Evolutionary conservation across 192 early-diverging fungal species (phyloP).

Genomic region (Coemansia sp.): DNA sequence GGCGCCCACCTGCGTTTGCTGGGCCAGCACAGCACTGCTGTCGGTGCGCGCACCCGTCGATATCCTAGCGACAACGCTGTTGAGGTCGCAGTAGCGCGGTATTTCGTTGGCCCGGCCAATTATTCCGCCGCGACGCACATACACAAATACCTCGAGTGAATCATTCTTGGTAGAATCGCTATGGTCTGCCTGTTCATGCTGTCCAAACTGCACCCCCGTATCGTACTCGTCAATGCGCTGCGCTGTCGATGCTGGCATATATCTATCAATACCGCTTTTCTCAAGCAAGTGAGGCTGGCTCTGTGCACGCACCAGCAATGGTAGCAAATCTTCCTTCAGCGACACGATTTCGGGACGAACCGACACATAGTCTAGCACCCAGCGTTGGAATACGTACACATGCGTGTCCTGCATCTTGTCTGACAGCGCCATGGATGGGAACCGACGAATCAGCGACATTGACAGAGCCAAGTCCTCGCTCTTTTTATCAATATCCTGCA

Average conservation of each 20-base stretch:
- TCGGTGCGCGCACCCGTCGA: conserved; percentile 60
- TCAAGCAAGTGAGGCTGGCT: conserved; percentile 65
- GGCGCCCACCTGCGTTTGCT: conserved; percentile 74
- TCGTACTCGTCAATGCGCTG: conserved; percentile 43
- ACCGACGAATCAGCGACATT: conserved; percentile 64
- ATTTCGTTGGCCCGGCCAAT: conserved; percentile 83
- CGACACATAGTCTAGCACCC: conserved; percentile 84
- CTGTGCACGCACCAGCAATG: conserved; percentile 82
- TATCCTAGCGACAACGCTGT: conserved; percentile 65
- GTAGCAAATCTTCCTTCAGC: conserved; percentile 82
- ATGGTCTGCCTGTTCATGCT: conserved; percentile 18
- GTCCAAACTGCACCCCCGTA: conserved; percentile 28
- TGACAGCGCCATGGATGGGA: conserved; percentile 75
- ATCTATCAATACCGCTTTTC: conserved; percentile 35
- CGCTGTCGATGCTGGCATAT: conserved; percentile 35
- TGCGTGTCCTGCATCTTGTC: conserved; percentile 88
- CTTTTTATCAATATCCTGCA: conserved; percentile 19
- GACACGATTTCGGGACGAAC: conserved; percentile 68
- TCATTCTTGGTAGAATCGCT: conserved; percentile 52
- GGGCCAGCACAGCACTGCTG: conserved; percentile 65
- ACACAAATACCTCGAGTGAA: conserved; percentile 55
- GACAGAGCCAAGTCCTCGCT: conserved; percentile 38
- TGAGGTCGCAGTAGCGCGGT: conserved; percentile 82
- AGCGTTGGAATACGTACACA: conserved; percentile 88
- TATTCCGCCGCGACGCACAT: conserved; percentile 67